phyloP scores from a whole-genome alignment of 2,329 filamentous ascomycete species.

The Cytospora chrysosperma region DNA sequence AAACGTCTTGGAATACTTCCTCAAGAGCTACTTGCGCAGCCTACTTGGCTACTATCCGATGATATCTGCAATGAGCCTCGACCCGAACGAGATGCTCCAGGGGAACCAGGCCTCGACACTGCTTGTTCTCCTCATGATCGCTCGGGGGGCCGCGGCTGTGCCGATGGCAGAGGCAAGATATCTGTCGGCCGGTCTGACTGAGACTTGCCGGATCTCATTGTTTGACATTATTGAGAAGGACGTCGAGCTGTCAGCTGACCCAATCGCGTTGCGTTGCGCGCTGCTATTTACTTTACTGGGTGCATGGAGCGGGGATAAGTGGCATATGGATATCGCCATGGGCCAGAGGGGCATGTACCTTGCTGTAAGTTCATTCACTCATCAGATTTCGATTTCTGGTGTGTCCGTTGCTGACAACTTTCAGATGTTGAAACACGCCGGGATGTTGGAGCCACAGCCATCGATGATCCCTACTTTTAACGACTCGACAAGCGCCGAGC shows the following conservation, averaged over 20 bases:
- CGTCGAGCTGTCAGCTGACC: slow-evolving; percentile 65
- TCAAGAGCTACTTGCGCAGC: slow-evolving; percentile 64
- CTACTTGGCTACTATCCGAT: slow-evolving; percentile 66
- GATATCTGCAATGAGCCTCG: slow-evolving; percentile 57
- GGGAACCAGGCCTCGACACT: slow-evolving; percentile 66
- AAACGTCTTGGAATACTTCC: slow-evolving; percentile 65
- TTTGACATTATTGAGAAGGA: slow-evolving; percentile 73
- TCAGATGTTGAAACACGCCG: slow-evolving; percentile 68
- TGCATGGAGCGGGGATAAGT: slow-evolving; percentile 74
- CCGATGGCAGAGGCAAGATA: slow-evolving; percentile 64
- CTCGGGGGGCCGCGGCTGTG: slow-evolving; percentile 66
- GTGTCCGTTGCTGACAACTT: slow-evolving; percentile 28
- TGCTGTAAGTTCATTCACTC: slow-evolving; percentile 40
- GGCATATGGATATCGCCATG: slow-evolving; percentile 76
- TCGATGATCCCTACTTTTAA: slow-evolving; percentile 45
- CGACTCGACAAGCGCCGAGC: slow-evolving; percentile 45
- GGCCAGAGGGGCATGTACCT: slow-evolving; percentile 73
- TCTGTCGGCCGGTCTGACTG: slow-evolving; percentile 64
- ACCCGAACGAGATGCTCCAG: slow-evolving; percentile 66
- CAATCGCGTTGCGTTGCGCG: slow-evolving; percentile 62
- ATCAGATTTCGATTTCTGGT: neutral
- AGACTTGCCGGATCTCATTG: slow-evolving; percentile 70
- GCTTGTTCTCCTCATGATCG: slow-evolving; percentile 69
- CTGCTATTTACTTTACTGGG: slow-evolving; percentile 67
- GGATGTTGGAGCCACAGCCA: slow-evolving; percentile 58